Evolutionary conservation across 345 rosid species (phyloP), one percentile per base, ranked within the genome.

Genomic region (Limnanthes douglasii): DNA sequence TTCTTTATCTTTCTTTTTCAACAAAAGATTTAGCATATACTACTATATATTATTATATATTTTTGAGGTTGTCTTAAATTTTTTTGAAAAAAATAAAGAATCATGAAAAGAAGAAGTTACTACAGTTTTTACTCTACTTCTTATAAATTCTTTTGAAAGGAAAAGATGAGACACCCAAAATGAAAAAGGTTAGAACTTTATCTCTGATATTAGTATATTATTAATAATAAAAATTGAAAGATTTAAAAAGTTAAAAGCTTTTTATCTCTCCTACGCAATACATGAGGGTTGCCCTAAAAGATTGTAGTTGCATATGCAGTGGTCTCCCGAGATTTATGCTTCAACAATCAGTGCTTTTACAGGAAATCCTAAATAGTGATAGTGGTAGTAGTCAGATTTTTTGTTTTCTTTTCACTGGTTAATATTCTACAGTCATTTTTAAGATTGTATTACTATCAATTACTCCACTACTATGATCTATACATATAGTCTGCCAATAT

Each of bases 311-410:
- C 33, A 37, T 40, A 41, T 39, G 21, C 41, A 65, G 71, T 53
- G 59, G 56, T 45, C 96, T 80, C 96, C 90, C 96, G 96, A 64
- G 78, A 70, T 71, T 76, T 80, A 70, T 53, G 96, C 90, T 65
- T 39, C 75, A 56, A 61, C 48, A 59, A 57, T 55, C 78, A 73
- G 78, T 36, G 72, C 82, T 64, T 75, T 70, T 75, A 43, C 38
- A 59, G 55, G 54, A 47, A 72, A 59, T 61, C 62, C 65, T 60
- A 69, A 64, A 68, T 51, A 68, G 68, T 56, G 63, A 58, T 53
- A 53, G 60, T 36, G n/a, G n/a, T n/a, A n/a, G n/a, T n/a, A n/a
- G n/a, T n/a, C n/a, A n/a, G n/a, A n/a, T n/a, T n/a, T n/a, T n/a
- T n/a, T n/a, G n/a, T n/a, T n/a, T n/a, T n/a, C n/a, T n/a, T n/a